A percentile compares a stretch with the other conserved stretches of the same genome.
Evolutionary conservation across 257 asterid species (phyloP).

Genomic region (Perilla frutescens): DNA sequence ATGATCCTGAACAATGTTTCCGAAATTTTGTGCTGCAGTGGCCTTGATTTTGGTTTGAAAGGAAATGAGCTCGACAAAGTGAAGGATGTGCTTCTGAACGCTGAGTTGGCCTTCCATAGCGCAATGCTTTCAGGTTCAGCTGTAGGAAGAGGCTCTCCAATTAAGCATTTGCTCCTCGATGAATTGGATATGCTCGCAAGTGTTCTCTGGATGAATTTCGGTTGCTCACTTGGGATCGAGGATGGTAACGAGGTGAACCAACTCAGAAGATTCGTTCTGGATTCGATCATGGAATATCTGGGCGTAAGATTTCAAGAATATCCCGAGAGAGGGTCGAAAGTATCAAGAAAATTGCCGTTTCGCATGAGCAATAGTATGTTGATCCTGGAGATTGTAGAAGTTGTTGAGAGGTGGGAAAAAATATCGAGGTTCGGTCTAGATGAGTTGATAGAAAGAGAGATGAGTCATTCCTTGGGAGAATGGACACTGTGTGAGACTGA

Average conservation of each 20-base stretch:
- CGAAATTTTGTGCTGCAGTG: conserved; percentile 54
- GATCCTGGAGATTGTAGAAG: conserved; percentile 62
- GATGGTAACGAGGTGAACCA: conserved; percentile 52
- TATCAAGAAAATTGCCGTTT: conserved; percentile 54
- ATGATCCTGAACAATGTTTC: conserved; percentile 55
- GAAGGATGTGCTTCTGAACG: conserved; percentile 63
- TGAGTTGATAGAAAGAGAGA: conserved; percentile 71
- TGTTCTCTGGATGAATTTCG: conserved; percentile 67
- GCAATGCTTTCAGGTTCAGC: conserved; percentile 40
- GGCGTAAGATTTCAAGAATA: conserved; percentile 51
- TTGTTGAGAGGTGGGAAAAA: conserved; percentile 68
- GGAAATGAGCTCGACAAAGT: conserved; percentile 63
- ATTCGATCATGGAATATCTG: conserved; percentile 70
- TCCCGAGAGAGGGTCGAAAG: conserved; percentile 48
- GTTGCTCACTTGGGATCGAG: conserved; percentile 52
- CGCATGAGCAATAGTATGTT: conserved; percentile 55
- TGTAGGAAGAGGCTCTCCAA: conserved; percentile 51
- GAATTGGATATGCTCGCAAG: conserved; percentile 76
- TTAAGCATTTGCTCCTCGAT: conserved; percentile 60
- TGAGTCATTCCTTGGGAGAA: conserved; percentile 62
- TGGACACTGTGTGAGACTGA: conserved; percentile 75
- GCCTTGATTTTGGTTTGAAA: conserved; percentile 48
- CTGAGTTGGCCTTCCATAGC: conserved; percentile 62
- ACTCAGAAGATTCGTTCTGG: conserved; percentile 60
- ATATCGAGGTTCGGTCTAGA: conserved; percentile 52